Evolutionary conservation across 208 protist species (phyloP).

Genomic region (Trypanosoma platydactyli): DNA sequence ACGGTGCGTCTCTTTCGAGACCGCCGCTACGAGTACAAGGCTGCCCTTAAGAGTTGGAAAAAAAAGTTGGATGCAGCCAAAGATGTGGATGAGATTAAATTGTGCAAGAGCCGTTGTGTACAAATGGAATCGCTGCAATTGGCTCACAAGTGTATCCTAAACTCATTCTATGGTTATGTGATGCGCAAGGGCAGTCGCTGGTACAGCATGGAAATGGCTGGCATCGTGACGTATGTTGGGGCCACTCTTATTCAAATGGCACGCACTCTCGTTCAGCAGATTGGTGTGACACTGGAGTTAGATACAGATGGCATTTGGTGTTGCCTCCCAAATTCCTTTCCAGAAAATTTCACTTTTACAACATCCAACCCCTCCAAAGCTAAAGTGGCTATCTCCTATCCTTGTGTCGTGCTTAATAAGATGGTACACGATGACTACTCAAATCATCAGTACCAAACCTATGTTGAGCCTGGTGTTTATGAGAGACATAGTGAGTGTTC

Average conservation of each 20-base stretch:
- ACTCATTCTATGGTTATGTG: conserved; percentile 99
- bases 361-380: conserved; percentile 52
- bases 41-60: conserved; percentile 95
- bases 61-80: conserved; percentile 87
- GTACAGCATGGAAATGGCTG: conserved; percentile 99
- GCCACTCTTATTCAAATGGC: conserved; percentile 99
- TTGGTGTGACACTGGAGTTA: conserved; percentile 99
- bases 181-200: conserved; percentile 98
- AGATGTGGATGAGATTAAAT: conserved; percentile 82
- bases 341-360: conserved; percentile 95
- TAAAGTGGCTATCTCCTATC: conserved; percentile 93
- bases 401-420: conserved; percentile 99
- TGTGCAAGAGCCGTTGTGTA: conserved; percentile 93
- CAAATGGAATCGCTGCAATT: conserved; percentile 99
- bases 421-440: conserved; percentile 96
- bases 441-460: conserved; percentile 99
- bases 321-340: conserved; percentile 97
- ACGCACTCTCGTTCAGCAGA: conserved; percentile 95
- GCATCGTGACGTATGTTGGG: conserved; percentile 97
- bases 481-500: conserved; percentile 92
- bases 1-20: conserved; percentile 99
- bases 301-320: conserved; percentile 99
- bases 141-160: conserved; percentile 99
- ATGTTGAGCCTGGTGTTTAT: conserved; percentile 74
- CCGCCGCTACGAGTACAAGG: conserved; percentile 99